Evolutionary conservation across 2,329 filamentous ascomycete genomes (phyloP).

Genomic region (Paecilomyces dactylethromorphus): DNA sequence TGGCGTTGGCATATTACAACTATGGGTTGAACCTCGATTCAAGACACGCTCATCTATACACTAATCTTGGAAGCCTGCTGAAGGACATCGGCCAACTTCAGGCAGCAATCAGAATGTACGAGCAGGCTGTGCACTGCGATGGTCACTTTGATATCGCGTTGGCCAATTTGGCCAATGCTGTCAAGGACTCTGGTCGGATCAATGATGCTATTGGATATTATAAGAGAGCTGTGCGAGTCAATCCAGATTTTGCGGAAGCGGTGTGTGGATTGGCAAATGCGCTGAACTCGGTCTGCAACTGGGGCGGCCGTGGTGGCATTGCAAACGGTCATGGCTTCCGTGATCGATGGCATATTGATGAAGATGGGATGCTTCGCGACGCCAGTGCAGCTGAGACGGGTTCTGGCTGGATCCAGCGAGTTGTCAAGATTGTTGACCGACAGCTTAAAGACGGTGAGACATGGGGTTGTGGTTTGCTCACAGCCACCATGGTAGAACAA

Average conservation of each 20-base stretch:
- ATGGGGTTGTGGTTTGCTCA: slow-evolving; percentile 73
- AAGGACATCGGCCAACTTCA: slow-evolving; percentile 95
- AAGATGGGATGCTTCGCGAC: slow-evolving; percentile 74
- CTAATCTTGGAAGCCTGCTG: slow-evolving; percentile 86
- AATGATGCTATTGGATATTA: slow-evolving; percentile 91
- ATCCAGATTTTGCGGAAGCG: slow-evolving; percentile 92
- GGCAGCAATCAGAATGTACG: slow-evolving; percentile 93
- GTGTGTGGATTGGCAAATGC: slow-evolving; percentile 94
- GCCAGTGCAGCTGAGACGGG: slow-evolving; percentile 57
- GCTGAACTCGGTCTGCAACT: slow-evolving; percentile 92
- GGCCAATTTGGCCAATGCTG: slow-evolving; percentile 92
- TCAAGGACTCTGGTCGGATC: slow-evolving; percentile 91
- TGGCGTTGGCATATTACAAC: slow-evolving; percentile 90
- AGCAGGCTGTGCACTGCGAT: slow-evolving; percentile 86
- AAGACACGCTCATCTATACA: slow-evolving; percentile 91
- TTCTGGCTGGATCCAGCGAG: slow-evolving; percentile 77
- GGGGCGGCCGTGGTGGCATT: slow-evolving; percentile 83
- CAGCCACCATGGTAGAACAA: slow-evolving; percentile 46
- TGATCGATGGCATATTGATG: slow-evolving; percentile 91
- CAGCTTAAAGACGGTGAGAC: slow-evolving; percentile 78
- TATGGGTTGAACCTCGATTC: slow-evolving; percentile 83
- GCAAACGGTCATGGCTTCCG: slow-evolving; percentile 64
- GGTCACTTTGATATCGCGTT: slow-evolving; percentile 94
- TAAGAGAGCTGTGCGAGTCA: slow-evolving; percentile 80
- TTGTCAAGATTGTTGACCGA: slow-evolving; percentile 82